Percentiles rank a stretch among this genome's conserved stretches.
Conservation (phyloP, 768 basidiomycete genomes). For the Boletus fagicola region DNA sequence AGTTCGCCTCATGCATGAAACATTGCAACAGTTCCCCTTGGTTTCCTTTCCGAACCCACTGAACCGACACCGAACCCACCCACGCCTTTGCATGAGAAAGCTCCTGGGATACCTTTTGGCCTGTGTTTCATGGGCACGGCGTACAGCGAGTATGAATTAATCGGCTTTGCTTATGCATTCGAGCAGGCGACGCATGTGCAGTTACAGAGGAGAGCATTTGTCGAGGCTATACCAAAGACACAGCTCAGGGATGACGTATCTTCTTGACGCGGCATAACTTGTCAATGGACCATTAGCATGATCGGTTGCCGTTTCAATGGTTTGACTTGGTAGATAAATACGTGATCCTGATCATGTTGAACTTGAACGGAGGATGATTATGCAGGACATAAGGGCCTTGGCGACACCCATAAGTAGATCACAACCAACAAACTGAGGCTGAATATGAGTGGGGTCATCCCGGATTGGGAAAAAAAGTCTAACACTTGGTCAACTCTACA, state of each 20-base stretch:
- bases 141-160: constrained; percentile 43
- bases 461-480: too few relatives aligned
- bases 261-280: neutral
- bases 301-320: neutral
- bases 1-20: constrained; percentile 27
- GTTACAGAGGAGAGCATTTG: constrained; percentile 45
- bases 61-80: constrained; percentile 28
- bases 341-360: too few relatives aligned
- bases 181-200: constrained; percentile 57
- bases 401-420: too few relatives aligned
- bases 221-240: constrained; percentile 55
- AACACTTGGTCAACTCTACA: neutral
- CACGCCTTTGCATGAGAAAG: constrained; percentile 35
- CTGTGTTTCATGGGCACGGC: constrained; percentile 45
- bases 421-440: too few relatives aligned
- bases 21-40: constrained; percentile 38
- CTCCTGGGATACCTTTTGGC: constrained; percentile 43
- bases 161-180: constrained; percentile 46
- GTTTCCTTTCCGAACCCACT: constrained; percentile 36
- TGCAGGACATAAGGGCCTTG: too few relatives aligned
- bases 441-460: neutral
- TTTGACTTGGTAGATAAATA: neutral
- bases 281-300: neutral
- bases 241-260: constrained; percentile 39
- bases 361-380: neutral